Conservation (phyloP, 2,329 filamentous ascomycete species). For the Westerdykella sp. region DNA sequence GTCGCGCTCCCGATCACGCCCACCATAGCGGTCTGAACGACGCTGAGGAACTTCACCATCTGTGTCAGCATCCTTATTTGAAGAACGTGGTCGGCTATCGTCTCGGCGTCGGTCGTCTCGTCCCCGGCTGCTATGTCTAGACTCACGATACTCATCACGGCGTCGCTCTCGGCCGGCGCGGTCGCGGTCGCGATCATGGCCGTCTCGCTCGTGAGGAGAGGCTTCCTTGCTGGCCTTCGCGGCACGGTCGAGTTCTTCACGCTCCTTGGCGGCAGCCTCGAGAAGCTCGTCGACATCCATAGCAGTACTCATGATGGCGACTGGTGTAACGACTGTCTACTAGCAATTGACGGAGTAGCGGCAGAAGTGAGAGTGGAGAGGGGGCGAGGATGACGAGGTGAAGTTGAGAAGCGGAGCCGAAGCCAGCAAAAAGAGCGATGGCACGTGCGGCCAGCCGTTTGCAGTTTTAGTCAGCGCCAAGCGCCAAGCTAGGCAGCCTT, state of each 20-base stretch:
- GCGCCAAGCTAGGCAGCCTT: neutral
- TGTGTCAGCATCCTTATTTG: constrained; percentile 31
- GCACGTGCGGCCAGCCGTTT: too few species aligned
- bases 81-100: constrained; percentile 24
- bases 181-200: constrained; percentile 17
- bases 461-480: too few species aligned
- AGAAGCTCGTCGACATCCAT: constrained; percentile 86
- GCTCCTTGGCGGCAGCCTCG: constrained; percentile 57
- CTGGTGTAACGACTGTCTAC: too few species aligned
- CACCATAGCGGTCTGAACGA: constrained; percentile 13
- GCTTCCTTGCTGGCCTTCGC: constrained; percentile 17
- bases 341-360: too few species aligned
- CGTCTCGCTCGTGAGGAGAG: constrained; percentile 10
- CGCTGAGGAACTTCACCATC: constrained; percentile 24
- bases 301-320: constrained; percentile 26
- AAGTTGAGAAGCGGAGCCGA: too few species aligned
- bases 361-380: too few species aligned
- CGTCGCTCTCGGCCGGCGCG: constrained; percentile 18
- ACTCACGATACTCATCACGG: constrained; percentile 24
- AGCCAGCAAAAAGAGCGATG: too few species aligned
- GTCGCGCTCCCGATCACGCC: constrained; percentile 27
- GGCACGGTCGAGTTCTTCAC: neutral
- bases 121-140: constrained; percentile 28
- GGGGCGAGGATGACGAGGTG: too few species aligned
- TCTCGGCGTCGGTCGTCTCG: constrained; percentile 26